Evolutionary conservation across 2,329 filamentous ascomycete species (phyloP), one percentile per base, ranked within the genome.

Genomic region (Penicillium frequentans): DNA sequence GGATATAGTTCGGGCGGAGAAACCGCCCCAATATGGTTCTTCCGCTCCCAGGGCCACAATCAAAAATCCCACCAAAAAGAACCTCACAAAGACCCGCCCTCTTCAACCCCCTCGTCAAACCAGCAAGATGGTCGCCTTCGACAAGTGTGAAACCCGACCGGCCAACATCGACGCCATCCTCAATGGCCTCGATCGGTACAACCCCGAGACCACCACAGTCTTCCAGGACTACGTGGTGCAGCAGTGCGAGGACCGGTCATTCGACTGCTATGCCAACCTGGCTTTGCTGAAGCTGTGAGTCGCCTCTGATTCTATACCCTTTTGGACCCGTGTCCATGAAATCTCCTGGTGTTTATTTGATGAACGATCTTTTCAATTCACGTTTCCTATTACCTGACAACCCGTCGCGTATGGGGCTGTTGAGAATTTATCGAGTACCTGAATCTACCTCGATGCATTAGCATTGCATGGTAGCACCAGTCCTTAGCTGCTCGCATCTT

Each of bases 331-430:
- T 46, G 37, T 27, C 47, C 35, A 19, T 39, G 35, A 35, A 47
- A 50, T n/a, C 9, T 51, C 27, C 42, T 39, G 60, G 51, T 44
- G 59, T 64, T 62, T 60, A 53, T 68, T 83, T 91, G 90, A 96
- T 93, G 90, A 91, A 84, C 76, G 81, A 83, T 77, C 69, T 74
- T 79, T 80, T 63, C 61, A 57, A 68, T 66, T 67, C 89, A 96
- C 91, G 91, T 96, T 96, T 96, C 90, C 91, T 96, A 96, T 96
- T 96, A 21, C 86, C 91, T 90, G 91, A 96, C 78, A 77, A 79
- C 77, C 71, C 64, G 66, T 60, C 59, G 75, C 70, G 80, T 73
- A 76, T 78, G 79, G 72, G 72, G 70, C 77, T 72, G 77, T 91
- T 90, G 92, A 88, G 89, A 85, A 76, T 75, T 72, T 70, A 29